Base-by-base conservation (phyloP, 805 yeast genomes). In the Candida mattraensis region DNA sequence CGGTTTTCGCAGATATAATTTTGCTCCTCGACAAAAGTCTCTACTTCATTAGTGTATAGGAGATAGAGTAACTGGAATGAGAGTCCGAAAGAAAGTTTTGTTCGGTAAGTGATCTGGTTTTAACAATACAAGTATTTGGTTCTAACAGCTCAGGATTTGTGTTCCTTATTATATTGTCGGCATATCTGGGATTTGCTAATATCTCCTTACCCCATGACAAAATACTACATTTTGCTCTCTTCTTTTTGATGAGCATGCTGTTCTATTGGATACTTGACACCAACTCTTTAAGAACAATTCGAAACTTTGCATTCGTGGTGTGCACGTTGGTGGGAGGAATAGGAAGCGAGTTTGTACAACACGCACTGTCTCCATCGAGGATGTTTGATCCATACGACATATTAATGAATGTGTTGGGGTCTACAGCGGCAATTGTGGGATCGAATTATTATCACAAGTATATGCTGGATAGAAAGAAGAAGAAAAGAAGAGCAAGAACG, bases 131-230 rank as follows among this genome's bases (percentile, higher is more conserved):
- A 20, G 11, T 5, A n/a, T n/a, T 5, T 7, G 7, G 14, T 14
- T 5, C 18, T 11, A 18, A 31, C 7, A 13, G 23, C 21, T 9
- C n/a, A 52, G 59, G 42, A 6, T 50, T 56, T 28, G 25, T 45
- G n/a, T 18, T 42, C 13, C 33, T 46, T 10, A 21, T 35, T 7
- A 24, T 49, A 2, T 33, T 55, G 4, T 53, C 66, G 0, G 39
- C 50, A 1, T 74, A 74, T 41, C 57, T 76, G 5, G 82, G 82
- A 14, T 70, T 76, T 48, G 72, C 79, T 6, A 64, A 64, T 57
- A 50, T 76, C 3, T 64, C 66, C 0, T 47, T 76, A 14, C 54
- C 55, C 7, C 63, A 73, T 51, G 82, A 76, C 48, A 76, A 76
- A 47, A 39, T 55, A 16, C 42, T 73, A 1, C 82, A 76, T 47